phyloP scores from a whole-genome alignment of 371 early-diverging fungal genomes.

The Mucor irregularis region DNA sequence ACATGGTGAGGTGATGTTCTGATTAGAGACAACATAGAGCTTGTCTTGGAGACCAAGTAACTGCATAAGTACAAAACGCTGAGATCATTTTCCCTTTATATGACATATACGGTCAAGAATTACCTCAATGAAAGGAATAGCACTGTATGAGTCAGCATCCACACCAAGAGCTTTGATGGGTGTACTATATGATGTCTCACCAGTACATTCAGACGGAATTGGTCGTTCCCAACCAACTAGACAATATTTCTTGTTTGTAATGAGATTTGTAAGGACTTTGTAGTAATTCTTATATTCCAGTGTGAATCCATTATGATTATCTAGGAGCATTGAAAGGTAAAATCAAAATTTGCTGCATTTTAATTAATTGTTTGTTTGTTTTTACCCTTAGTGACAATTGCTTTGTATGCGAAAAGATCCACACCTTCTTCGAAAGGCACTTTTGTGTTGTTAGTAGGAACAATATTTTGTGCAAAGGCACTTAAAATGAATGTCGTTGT shows the following conservation, averaged over 20 bases:
- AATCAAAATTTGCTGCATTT: no score
- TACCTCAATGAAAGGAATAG: slow-evolving; percentile 29
- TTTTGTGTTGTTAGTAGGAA: not conserved
- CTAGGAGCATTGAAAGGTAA: no score
- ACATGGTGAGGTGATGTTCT: slow-evolving; percentile 22
- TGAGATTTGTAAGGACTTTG: slow-evolving; percentile 21
- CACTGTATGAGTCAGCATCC: slow-evolving; percentile 9
- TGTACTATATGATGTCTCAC: not conserved
- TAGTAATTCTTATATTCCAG: slow-evolving; percentile 31
- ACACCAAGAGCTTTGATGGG: slow-evolving; percentile 11
- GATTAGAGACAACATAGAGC: not conserved
- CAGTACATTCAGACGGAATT: slow-evolving; percentile 6
- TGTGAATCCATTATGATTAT: slow-evolving; percentile 13
- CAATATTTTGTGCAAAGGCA: not conserved
- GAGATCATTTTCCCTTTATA: not conserved
- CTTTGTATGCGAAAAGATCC: slow-evolving; percentile 3
- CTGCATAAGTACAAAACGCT: not conserved
- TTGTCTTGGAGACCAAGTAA: slow-evolving; percentile 15
- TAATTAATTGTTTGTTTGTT: not conserved
- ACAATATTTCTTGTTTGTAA: slow-evolving; percentile 12
- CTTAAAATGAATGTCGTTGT: not conserved
- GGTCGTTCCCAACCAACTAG: slow-evolving; percentile 17
- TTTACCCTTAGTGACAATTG: slow-evolving; percentile 8
- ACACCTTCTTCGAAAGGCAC: not conserved
- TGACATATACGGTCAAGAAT: no score